Conservation (phyloP, 306 rosid species). For the Quercus glauca region DNA sequence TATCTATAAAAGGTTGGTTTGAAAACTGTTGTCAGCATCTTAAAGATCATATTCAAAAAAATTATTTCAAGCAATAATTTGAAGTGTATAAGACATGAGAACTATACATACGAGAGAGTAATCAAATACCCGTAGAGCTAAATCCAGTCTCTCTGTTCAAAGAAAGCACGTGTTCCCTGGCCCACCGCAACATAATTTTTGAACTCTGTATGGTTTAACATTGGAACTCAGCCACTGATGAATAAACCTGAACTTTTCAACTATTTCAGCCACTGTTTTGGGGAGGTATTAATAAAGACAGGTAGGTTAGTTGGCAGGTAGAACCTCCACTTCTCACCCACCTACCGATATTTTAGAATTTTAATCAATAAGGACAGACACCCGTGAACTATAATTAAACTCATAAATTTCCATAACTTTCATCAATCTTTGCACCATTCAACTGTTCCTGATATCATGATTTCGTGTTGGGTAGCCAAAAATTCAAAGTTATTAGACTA, state of each 20-base stretch:
- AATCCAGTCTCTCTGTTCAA: not conserved
- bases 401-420: constrained; percentile 13
- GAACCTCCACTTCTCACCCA: constrained; percentile 8
- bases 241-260: constrained; percentile 17
- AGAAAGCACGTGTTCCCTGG: constrained; percentile 13
- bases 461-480: no score
- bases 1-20: no score
- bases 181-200: not conserved
- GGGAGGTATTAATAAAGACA: not conserved
- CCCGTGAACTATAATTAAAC: constrained; percentile 41
- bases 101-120: no score
- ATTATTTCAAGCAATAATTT: no score
- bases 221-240: not conserved
- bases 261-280: not conserved
- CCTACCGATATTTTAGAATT: not conserved
- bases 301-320: constrained; percentile 28
- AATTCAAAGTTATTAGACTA: no score
- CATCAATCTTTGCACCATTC: not conserved
- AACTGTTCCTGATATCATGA: not conserved
- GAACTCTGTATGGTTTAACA: not conserved
- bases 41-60: no score
- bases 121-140: no score
- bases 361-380: constrained; percentile 13
- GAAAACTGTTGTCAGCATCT: no score
- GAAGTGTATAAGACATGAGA: no score